phyloP scores from a whole-genome alignment of 371 early-diverging fungal species.

The Apophysomyces ossiformis region DNA sequence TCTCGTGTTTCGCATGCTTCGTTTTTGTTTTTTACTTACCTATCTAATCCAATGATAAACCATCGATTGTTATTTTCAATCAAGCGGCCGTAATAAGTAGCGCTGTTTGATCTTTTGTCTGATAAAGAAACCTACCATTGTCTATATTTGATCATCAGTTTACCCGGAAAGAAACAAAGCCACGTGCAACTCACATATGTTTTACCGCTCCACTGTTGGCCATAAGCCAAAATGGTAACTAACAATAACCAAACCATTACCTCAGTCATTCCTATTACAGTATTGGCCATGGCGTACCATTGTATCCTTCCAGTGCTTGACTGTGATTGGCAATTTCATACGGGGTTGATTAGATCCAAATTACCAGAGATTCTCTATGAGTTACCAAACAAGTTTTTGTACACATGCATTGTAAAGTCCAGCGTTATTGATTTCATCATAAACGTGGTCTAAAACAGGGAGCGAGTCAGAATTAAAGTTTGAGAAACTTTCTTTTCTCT shows the following conservation, averaged over 20 bases:
- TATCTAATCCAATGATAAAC: constrained; percentile 11
- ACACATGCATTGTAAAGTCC: neutral
- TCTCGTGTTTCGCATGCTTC: too few species aligned
- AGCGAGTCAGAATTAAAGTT: neutral
- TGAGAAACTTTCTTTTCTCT: neutral
- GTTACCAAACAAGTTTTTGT: constrained; percentile 6
- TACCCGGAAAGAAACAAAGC: neutral
- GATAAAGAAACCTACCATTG: constrained; percentile 19
- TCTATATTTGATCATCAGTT: neutral
- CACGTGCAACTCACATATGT: constrained; percentile 54
- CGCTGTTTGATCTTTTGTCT: constrained; percentile 25
- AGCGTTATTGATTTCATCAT: neutral
- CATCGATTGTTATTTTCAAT: neutral
- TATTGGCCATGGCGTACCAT: constrained; percentile 16
- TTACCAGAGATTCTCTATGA: neutral
- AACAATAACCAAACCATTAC: neutral
- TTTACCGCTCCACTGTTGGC: constrained; percentile 86
- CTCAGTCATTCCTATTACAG: neutral
- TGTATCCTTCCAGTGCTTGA: constrained; percentile 22
- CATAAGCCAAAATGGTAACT: constrained; percentile 81
- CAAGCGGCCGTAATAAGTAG: neutral
- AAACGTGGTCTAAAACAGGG: neutral
- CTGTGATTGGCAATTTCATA: neutral
- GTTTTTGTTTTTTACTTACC: constrained; percentile 21
- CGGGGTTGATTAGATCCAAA: neutral